These are phyloP conservation scores for Agroathelia rolfsii DNA, from an alignment of 1,284 basidiomycete genomes.

Conservation along the genomic window DNA sequence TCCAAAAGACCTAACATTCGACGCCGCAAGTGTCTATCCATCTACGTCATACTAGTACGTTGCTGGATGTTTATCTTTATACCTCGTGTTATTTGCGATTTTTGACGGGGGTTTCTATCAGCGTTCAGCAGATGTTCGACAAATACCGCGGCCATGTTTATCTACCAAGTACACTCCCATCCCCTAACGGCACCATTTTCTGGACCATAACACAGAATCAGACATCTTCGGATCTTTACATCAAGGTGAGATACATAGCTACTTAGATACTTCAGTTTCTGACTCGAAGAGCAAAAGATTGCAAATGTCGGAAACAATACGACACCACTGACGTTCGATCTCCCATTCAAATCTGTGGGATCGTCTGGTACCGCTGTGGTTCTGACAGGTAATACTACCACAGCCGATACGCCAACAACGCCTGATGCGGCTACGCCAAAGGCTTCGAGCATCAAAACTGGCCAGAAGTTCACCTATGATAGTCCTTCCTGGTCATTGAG, in stretches of 20 bases:
- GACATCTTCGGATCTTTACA: conserved; percentile 34
- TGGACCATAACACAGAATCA: conserved; percentile 51
- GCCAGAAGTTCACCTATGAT: conserved; percentile 41
- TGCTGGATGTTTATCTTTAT: neutral
- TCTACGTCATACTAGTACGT: conserved; percentile 48
- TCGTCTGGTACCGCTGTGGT: conserved; percentile 32
- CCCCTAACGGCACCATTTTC: conserved; percentile 34
- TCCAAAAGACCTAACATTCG: too few species aligned
- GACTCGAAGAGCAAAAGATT: too few species aligned
- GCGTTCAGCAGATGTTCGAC: conserved; percentile 42
- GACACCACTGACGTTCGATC: conserved; percentile 42
- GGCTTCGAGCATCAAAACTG: conserved; percentile 33
- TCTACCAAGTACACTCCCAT: conserved; percentile 52
- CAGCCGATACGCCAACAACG: conserved; percentile 43
- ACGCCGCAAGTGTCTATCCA: conserved; percentile 37
- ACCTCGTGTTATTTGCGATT: too few species aligned
- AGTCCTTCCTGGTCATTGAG: conserved; percentile 51
- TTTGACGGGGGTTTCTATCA: too few species aligned
- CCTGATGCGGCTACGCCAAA: conserved; percentile 38
- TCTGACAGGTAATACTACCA: conserved; percentile 34
- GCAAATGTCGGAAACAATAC: conserved; percentile 23
- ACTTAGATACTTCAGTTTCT: neutral
- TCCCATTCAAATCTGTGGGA: conserved; percentile 43
- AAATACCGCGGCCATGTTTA: conserved; percentile 51
- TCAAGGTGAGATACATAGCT: conserved; percentile 35